Base-by-base conservation (phyloP, 306 rosid genomes). In the Prunus campanulata region DNA sequence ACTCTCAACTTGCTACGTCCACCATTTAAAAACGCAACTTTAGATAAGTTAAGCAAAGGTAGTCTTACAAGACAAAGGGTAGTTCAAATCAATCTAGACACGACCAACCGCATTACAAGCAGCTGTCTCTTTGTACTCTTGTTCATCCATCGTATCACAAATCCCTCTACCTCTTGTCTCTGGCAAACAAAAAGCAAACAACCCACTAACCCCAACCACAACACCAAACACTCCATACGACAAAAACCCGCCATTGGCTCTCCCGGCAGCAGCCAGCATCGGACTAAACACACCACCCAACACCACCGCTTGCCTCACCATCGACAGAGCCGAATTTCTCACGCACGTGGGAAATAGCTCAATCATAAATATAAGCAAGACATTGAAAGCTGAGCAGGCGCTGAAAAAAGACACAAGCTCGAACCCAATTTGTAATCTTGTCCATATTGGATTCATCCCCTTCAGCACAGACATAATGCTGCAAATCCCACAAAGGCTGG, bases 331-430 rank as follows among this genome's bases (percentile, higher is more conserved):
- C 8, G 91, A 84, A 87, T 89, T 91, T 42, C 95, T 32, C 12
- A 91, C 93, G 71, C 90, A 81, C 0, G 95, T 89, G 1, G 95
- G 95, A 18, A 91, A 88, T 66, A 91, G 19, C 87, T 89, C 97
- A 0, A 88, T 74, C 0, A 87, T 72, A 72, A 52, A 91, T 35
- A 91, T 83, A 2, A 91, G 63, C 48, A 79, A 70, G 13, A 87
- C 32, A 51, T 76, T 79, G 54, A 76, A 75, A 4, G 90, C 75
- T 2, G 82, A 76, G 44, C 94, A 87, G 2, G 87, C 91, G 39
- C 87, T 54, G 63, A 91, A 89, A 29, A 89, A 91, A 0, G 92
- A 88, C 35, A 80, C 57, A 13, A 87, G n/a, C 80, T 89, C 97
- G 3, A 89, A 46, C 68, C 84, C 84, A 6, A 91, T 78, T 46